Conservation (phyloP, 1,139 yeast species). For the Eremothecium cymbalariae region DNA sequence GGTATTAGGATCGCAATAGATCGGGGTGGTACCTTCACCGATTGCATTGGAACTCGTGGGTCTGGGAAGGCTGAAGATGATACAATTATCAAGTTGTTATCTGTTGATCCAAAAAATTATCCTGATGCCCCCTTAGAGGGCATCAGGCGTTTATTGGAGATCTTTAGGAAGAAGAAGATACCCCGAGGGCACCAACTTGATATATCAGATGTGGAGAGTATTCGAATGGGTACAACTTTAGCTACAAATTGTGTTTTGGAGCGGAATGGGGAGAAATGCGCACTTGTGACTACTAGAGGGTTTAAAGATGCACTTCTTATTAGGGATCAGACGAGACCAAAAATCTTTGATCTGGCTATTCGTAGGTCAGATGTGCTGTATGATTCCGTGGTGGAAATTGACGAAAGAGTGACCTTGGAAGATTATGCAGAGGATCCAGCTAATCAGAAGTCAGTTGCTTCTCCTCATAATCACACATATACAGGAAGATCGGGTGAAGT, state of each 20-base stretch:
- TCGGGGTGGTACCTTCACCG: conserved; percentile 87
- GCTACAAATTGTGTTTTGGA: conserved; percentile 66
- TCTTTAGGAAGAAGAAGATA: conserved; percentile 42
- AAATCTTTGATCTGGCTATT: conserved; percentile 51
- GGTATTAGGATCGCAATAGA: conserved; percentile 37
- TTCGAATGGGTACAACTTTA: conserved; percentile 75
- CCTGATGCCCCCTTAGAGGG: conserved; percentile 90
- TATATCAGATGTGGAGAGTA: conserved; percentile 43
- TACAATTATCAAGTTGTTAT: conserved; percentile 59
- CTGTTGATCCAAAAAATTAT: conserved; percentile 83
- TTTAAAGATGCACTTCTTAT: conserved; percentile 52
- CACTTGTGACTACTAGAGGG: conserved; percentile 45
- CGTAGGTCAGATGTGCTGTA: conserved; percentile 52
- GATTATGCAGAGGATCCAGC: conserved; percentile 56
- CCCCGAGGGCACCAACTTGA: conserved; percentile 44
- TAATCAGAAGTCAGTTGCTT: conserved; percentile 25
- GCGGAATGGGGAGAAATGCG: conserved; percentile 46
- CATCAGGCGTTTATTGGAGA: conserved; percentile 66
- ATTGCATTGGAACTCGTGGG: conserved; percentile 48
- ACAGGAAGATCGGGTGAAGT: conserved; percentile 61
- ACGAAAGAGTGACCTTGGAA: conserved; percentile 65
- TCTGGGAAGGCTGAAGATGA: conserved; percentile 39
- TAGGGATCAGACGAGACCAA: conserved; percentile 69
- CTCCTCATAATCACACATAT: conserved; percentile 29
- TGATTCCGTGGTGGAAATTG: conserved; percentile 53